A percentile compares a stretch with the other conserved stretches of the same genome.
These are phyloP conservation scores for Podaxis rugospora DNA, from an alignment of 768 basidiomycete species.

Conservation along the genomic window DNA sequence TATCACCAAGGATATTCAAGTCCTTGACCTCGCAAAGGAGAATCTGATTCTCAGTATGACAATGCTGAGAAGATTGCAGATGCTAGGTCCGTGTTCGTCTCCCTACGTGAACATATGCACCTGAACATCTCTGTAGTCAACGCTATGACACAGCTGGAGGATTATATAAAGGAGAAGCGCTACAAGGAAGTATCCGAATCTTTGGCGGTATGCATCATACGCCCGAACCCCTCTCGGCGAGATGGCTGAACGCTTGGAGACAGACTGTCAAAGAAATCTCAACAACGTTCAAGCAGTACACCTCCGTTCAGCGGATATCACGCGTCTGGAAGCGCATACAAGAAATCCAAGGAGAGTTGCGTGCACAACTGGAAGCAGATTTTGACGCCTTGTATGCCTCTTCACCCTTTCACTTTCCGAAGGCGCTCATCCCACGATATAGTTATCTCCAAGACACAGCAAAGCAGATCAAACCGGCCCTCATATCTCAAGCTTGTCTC, in stretches of 20 bases:
- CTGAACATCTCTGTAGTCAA: conserved; percentile 50
- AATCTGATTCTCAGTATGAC: conserved; percentile 91
- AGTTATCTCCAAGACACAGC: conserved; percentile 81
- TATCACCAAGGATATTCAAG: conserved; percentile 96
- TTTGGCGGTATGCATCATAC: conserved; percentile 47
- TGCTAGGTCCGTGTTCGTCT: conserved; percentile 67
- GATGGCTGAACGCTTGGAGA: neutral
- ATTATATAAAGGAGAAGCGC: conserved; percentile 68
- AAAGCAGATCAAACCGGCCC: conserved; percentile 56
- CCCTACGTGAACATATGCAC: neutral
- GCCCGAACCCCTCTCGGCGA: neutral
- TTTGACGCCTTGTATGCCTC: conserved; percentile 83
- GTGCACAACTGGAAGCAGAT: conserved; percentile 78
- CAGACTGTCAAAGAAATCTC: conserved; percentile 90
- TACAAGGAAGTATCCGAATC: conserved; percentile 85
- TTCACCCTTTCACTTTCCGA: neutral
- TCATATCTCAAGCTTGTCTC: conserved; percentile 79
- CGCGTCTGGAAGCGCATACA: conserved; percentile 78
- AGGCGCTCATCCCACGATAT: conserved; percentile 1
- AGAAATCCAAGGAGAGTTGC: conserved; percentile 78
- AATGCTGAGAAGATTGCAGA: conserved; percentile 83
- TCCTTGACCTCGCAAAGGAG: conserved; percentile 89
- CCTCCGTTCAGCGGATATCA: conserved; percentile 69
- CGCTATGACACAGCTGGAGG: conserved; percentile 76
- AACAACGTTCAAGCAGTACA: conserved; percentile 74